These are phyloP conservation scores for Cyclostephanos tholiformis DNA, from an alignment of 108 stramenopile species.

Conservation along the genomic window DNA sequence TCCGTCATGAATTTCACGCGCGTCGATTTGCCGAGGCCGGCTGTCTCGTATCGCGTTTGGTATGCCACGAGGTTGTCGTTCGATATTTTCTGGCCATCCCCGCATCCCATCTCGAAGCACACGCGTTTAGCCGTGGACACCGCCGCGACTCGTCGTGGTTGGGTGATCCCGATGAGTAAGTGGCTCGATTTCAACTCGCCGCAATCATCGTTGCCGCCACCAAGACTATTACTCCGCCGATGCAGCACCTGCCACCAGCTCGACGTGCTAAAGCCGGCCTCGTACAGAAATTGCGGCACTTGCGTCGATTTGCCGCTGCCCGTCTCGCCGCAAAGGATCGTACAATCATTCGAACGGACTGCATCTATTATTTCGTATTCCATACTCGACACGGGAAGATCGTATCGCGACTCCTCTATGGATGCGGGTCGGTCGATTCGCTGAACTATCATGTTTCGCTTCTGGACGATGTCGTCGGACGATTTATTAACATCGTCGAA, in stretches of 20 bases:
- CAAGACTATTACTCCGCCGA: neutral
- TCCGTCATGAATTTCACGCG: constrained; percentile 99
- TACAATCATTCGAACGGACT: constrained; percentile 86
- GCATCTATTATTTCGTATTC: constrained; percentile 99
- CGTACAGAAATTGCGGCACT: constrained; percentile 96
- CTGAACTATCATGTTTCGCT: constrained; percentile 33
- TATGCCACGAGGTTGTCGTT: constrained; percentile 87
- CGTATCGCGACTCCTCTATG: constrained; percentile 72
- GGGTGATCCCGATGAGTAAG: constrained; percentile 85
- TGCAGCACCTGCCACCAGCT: constrained; percentile 18
- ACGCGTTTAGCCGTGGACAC: constrained; percentile 96
- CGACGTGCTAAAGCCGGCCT: constrained; percentile 79
- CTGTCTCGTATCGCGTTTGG: constrained; percentile 94
- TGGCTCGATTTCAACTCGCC: constrained; percentile 4
- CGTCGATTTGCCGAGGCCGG: constrained; percentile 78
- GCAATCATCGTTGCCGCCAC: constrained; percentile 17
- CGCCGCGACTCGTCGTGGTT: constrained; percentile 96
- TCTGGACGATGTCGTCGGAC: constrained; percentile 11
- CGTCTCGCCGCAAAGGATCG: constrained; percentile 90
- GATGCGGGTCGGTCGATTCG: constrained; percentile 60
- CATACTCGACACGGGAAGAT: constrained; percentile 96
- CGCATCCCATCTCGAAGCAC: constrained; percentile 93
- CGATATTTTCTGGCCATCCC: constrained; percentile 69
- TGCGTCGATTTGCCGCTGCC: constrained; percentile 86
- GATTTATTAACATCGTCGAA: constrained; percentile 39